Percentiles rank a stretch among this genome's conserved stretches.
phyloP scores from a whole-genome alignment of 108 stramenopile genomes.

The Chaetoceros muelleri region DNA sequence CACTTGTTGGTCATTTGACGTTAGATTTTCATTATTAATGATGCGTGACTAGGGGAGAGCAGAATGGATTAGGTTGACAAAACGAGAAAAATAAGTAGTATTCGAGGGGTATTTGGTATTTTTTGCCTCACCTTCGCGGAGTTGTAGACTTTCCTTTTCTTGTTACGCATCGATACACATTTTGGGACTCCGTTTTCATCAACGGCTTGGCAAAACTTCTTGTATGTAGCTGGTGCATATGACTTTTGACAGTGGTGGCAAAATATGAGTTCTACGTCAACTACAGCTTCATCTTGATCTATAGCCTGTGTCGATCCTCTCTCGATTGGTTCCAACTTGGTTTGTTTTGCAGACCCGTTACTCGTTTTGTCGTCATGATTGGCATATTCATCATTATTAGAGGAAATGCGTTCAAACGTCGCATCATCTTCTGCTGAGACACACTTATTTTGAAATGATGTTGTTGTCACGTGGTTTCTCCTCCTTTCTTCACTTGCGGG shows the following conservation, averaged over 20 bases:
- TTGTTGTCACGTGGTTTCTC: too few species aligned
- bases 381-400: neutral
- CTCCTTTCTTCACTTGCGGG: too few species aligned
- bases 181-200: neutral
- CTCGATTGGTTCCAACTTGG: neutral
- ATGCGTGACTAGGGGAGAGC: too few species aligned
- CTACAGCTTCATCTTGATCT: neutral
- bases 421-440: too few species aligned
- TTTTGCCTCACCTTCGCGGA: neutral
- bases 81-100: too few species aligned
- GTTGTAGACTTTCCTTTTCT: neutral
- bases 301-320: neutral
- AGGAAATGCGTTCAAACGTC: neutral
- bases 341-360: neutral
- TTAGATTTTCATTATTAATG: neutral
- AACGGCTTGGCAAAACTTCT: neutral
- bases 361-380: neutral
- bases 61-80: too few species aligned
- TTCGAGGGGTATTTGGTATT: too few species aligned
- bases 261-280: neutral
- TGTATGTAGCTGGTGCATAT: neutral
- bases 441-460: too few species aligned
- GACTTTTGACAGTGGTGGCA: neutral
- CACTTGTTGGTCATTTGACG: neutral
- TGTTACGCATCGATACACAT: neutral